Evolutionary conservation across 495 filamentous ascomycete species (phyloP).

Genomic region (Xylaria palmicola): DNA sequence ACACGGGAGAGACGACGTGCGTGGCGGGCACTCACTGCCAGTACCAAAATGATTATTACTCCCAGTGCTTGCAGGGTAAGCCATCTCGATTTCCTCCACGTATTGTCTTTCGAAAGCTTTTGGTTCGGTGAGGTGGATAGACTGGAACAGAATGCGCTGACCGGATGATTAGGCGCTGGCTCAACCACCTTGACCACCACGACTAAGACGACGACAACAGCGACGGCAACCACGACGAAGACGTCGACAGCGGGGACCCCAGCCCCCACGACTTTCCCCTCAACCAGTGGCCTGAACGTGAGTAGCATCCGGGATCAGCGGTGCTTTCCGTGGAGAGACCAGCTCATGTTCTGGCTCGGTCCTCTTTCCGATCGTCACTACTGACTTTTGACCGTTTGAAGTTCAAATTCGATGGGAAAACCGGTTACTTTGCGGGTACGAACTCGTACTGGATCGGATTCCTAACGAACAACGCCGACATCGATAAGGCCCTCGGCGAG

Average conservation of each 20-base stretch:
- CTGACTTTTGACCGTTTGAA: constrained; percentile 15
- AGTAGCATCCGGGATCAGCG: background rate
- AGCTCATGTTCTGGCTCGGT: background rate
- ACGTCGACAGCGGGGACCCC: background rate
- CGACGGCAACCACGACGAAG: constrained; percentile 24
- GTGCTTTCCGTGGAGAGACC: background rate
- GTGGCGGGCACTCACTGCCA: constrained; percentile 42
- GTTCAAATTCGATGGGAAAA: constrained; percentile 63
- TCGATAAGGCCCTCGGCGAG: constrained; percentile 58
- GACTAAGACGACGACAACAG: constrained; percentile 27
- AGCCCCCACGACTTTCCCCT: background rate
- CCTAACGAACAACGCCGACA: constrained; percentile 61
- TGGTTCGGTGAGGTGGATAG: background rate
- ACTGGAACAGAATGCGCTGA: background rate
- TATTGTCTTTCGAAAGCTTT: too few relatives aligned
- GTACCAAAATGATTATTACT: constrained; percentile 48
- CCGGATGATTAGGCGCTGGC: background rate
- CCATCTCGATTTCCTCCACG: background rate
- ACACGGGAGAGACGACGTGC: constrained; percentile 48
- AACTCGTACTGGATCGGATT: constrained; percentile 77
- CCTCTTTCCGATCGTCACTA: too few relatives aligned
- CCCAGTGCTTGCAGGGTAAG: constrained; percentile 40
- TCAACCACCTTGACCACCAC: constrained; percentile 6
- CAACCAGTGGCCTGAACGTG: constrained; percentile 7
- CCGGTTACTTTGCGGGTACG: constrained; percentile 64